Percentiles rank a stretch among this genome's conserved stretches.
These are phyloP conservation scores for Blastocystis sp. DNA, from an alignment of 352 stramenopile species.

Conservation along the genomic window DNA sequence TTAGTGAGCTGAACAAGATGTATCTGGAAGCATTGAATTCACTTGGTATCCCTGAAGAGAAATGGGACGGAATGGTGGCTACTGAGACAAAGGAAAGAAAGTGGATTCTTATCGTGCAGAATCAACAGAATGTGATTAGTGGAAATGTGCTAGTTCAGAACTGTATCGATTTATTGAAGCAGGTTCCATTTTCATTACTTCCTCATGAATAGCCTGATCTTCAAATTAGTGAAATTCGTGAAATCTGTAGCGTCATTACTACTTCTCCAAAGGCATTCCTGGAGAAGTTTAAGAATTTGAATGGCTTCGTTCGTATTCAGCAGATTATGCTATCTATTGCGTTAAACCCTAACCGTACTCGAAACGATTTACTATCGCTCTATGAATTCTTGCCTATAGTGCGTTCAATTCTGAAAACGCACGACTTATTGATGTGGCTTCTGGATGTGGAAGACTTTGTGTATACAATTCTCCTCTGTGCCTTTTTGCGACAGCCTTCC, in stretches of 20 bases:
- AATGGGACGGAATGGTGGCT: constrained; percentile 14
- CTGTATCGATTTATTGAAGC: constrained; percentile 20
- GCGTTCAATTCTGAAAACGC: constrained; percentile 14
- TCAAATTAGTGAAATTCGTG: constrained; percentile 8
- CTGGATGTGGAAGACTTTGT: constrained; percentile 15
- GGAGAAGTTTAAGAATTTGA: background rate
- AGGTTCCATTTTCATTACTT: background rate
- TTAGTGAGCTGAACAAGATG: background rate
- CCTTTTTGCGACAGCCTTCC: background rate
- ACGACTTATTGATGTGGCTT: constrained; percentile 6
- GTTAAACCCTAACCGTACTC: background rate
- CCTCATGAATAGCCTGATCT: background rate
- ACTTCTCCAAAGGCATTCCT: constrained; percentile 33
- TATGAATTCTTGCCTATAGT: constrained; percentile 9
- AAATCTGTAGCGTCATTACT: background rate
- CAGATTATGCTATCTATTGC: background rate
- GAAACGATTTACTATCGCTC: background rate
- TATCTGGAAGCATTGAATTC: constrained; percentile 30
- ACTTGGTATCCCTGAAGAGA: constrained; percentile 7
- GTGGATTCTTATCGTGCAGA: constrained; percentile 23
- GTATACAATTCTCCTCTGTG: constrained; percentile 19
- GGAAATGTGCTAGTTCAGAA: constrained; percentile 12
- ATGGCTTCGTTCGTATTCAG: background rate
- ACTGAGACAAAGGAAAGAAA: background rate
- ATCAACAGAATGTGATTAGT: background rate